Evolutionary conservation across 371 early-diverging fungal genomes (phyloP).

Genomic region (Circinella umbellata): DNA sequence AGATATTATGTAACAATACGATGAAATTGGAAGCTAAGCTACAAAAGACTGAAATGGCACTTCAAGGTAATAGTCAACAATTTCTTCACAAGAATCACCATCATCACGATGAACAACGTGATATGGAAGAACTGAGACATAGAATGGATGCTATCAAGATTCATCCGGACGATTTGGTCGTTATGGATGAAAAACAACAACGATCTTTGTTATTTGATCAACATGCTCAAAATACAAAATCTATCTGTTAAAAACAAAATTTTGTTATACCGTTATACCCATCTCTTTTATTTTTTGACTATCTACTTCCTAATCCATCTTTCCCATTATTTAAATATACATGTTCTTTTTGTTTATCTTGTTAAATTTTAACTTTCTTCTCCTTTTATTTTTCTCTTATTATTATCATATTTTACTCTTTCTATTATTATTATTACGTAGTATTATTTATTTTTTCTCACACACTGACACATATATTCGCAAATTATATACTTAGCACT

Average conservation of each 20-base stretch:
- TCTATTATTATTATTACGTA: too few species aligned
- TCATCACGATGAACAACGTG: not conserved
- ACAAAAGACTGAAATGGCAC: slow-evolving; percentile 30
- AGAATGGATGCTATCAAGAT: slow-evolving; percentile 29
- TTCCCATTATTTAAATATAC: too few species aligned
- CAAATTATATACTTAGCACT: too few species aligned
- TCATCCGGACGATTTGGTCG: slow-evolving; percentile 16
- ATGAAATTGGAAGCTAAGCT: slow-evolving; percentile 30
- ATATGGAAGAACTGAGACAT: slow-evolving; percentile 27
- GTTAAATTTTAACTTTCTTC: too few species aligned
- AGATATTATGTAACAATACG: slow-evolving; percentile 26
- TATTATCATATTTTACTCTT: too few species aligned
- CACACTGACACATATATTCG: too few species aligned
- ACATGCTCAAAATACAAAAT: not conserved
- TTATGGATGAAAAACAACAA: slow-evolving; percentile 2
- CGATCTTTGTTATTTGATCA: not conserved
- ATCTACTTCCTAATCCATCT: too few species aligned
- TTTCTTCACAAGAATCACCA: too few species aligned
- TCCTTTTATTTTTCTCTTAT: too few species aligned
- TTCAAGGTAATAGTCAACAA: slow-evolving; percentile 15
- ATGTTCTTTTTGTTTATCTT: too few species aligned
- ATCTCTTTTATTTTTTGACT: not conserved
- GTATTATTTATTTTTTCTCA: too few species aligned
- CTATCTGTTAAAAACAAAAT: not conserved
- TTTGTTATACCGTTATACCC: not conserved